phyloP scores from a whole-genome alignment of 805 yeast genomes.

The Yueomyces sinensis region DNA sequence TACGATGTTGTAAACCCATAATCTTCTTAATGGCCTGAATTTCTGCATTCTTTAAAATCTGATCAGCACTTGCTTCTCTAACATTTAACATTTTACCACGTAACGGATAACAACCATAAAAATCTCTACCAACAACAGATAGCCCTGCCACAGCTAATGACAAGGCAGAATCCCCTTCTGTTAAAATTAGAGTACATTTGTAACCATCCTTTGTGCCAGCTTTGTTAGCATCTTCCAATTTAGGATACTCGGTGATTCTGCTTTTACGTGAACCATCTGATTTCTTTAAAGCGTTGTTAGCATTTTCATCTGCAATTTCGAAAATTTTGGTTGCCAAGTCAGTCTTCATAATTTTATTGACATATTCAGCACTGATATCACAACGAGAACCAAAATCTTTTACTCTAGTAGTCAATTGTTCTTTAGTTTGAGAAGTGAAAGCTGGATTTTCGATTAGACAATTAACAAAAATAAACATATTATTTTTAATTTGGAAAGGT shows the following conservation, averaged over 20 bases:
- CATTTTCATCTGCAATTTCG: conserved; percentile 78
- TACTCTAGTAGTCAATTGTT: conserved; percentile 80
- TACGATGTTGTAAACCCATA: conserved; percentile 90
- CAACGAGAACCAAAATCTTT: conserved; percentile 82
- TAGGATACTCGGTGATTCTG: conserved; percentile 79
- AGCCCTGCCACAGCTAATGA: conserved; percentile 87
- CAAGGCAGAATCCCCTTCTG: conserved; percentile 96
- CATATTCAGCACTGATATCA: conserved; percentile 64
- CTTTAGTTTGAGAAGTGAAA: conserved; percentile 94
- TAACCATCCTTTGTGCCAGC: conserved; percentile 92
- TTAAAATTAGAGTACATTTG: conserved; percentile 82
- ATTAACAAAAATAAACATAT: conserved; percentile 82
- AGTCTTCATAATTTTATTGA: conserved; percentile 60
- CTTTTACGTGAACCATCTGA: conserved; percentile 78
- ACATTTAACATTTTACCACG: conserved; percentile 93
- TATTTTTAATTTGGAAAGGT: conserved; percentile 78
- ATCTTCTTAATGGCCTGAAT: conserved; percentile 92
- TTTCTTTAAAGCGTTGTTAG: conserved; percentile 73
- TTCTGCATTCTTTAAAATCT: conserved; percentile 82
- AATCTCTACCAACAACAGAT: conserved; percentile 89
- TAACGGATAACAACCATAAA: conserved; percentile 88
- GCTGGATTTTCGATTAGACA: conserved; percentile 94
- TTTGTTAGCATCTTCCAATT: conserved; percentile 87
- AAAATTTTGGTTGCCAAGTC: conserved; percentile 56
- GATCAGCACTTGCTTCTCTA: conserved; percentile 94